These are phyloP conservation scores for Ilex paraguariensis DNA, from an alignment of 305 asterid genomes.

Conservation along the genomic window DNA sequence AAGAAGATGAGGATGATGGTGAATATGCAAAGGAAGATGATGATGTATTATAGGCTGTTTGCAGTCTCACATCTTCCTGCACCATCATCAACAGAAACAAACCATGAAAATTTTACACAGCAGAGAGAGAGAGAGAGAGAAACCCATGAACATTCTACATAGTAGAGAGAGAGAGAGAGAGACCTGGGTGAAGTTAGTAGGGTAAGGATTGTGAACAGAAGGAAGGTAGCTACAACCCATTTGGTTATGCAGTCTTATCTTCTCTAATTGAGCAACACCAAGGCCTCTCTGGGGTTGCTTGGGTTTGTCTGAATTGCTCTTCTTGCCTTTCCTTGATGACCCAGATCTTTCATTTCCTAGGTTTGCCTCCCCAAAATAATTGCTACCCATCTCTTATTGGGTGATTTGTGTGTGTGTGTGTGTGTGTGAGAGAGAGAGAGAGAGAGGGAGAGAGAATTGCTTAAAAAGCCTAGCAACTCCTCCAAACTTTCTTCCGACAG, in stretches of 20 bases:
- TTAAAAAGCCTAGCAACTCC: not conserved
- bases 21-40: slow-evolving; percentile 48
- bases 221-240: slow-evolving; percentile 43
- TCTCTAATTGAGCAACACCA: slow-evolving; percentile 94
- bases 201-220: slow-evolving; percentile 46
- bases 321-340: slow-evolving; percentile 65
- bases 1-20: slow-evolving; percentile 32
- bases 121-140: slow-evolving; percentile 23
- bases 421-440: not conserved
- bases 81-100: slow-evolving; percentile 11
- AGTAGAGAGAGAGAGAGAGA: not conserved
- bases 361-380: slow-evolving; percentile 52
- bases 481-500: slow-evolving; percentile 8
- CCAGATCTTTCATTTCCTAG: slow-evolving; percentile 32
- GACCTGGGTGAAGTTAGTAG: slow-evolving; percentile 44
- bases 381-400: slow-evolving; percentile 52
- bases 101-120: not conserved
- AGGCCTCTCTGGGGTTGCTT: slow-evolving; percentile 92
- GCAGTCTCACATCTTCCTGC: slow-evolving; percentile 71
- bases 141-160: slow-evolving; percentile 16
- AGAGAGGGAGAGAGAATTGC: not conserved
- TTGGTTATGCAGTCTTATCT: slow-evolving; percentile 82
- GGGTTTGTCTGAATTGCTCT: slow-evolving; percentile 55
- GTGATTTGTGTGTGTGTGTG: not conserved
- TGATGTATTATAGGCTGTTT: slow-evolving; percentile 42